Conservation (phyloP, 2,329 filamentous ascomycete species). For the Claviceps citrina region DNA sequence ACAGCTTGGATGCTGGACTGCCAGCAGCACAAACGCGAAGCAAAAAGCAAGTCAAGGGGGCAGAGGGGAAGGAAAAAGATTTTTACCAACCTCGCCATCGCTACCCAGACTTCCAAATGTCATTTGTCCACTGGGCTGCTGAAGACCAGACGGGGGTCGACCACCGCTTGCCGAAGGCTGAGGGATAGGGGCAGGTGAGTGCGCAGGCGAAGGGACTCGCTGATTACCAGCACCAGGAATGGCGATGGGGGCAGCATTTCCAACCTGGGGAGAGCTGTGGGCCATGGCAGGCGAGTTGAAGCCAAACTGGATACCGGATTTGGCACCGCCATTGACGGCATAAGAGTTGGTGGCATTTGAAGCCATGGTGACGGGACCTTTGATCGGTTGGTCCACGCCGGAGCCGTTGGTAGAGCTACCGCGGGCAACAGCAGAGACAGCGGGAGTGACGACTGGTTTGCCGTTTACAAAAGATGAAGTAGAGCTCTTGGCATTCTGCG, state of each 20-base stretch:
- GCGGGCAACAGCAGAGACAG: slow-evolving; percentile 51
- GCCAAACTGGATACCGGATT: slow-evolving; percentile 65
- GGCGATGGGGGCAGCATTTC: slow-evolving; percentile 40
- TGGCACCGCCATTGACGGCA: slow-evolving; percentile 57
- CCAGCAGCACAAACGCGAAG: neutral
- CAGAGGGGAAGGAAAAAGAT: slow-evolving; percentile 4
- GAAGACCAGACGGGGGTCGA: slow-evolving; percentile 63
- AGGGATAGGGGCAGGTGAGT: slow-evolving; percentile 86
- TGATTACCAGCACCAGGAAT: slow-evolving; percentile 46
- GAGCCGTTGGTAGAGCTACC: slow-evolving; percentile 54
- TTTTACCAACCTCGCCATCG: slow-evolving; percentile 59
- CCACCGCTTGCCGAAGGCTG: slow-evolving; percentile 73
- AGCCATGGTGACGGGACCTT: slow-evolving; percentile 83
- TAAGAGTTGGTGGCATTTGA: slow-evolving; percentile 64
- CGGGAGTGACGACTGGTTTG: slow-evolving; percentile 55
- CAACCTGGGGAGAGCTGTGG: slow-evolving; percentile 49
- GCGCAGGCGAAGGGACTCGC: slow-evolving; percentile 66
- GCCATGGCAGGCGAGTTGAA: slow-evolving; percentile 55
- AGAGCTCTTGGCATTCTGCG: slow-evolving; percentile 45
- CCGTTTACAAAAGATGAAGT: slow-evolving; percentile 74
- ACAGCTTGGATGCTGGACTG: no score
- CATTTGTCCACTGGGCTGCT: slow-evolving; percentile 50
- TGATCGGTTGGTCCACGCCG: slow-evolving; percentile 59
- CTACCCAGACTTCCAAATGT: slow-evolving; percentile 73
- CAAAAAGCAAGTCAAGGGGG: slow-evolving; percentile 1